Base-by-base conservation (phyloP, 768 basidiomycete species). In the Pulveroboletus sp. region DNA sequence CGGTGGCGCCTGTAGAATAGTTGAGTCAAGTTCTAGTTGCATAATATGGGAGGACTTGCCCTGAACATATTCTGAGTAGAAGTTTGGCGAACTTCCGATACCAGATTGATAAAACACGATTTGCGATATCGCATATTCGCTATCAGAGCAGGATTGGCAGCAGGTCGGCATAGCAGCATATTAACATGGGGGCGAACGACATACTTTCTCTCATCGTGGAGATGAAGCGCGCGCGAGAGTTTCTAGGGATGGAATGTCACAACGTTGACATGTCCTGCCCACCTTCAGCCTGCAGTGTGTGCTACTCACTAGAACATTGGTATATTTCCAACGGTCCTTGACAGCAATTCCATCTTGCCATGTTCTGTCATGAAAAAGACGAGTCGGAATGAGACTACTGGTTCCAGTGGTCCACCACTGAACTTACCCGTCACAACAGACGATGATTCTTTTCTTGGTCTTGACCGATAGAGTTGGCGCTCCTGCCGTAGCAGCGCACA, bases 381-480 rank as follows among this genome's bases (percentile, higher is more conserved):
- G 33, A 35, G 38, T 48, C 7, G 7, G 30, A 15, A 30, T 45
- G n/a, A 56, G 15, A 50, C 18, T 38, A 44, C 44, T 32, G 12
- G 15, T 24, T 35, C 15, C 46, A 40, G 38, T 28, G 21, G n/a
- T 33, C 17, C 12, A 18, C 27, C 12, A 33, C 17, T 31, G 14
- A 47, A 64, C 78, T 57, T 51, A 83, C 86, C 86, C 86, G 59
- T 89, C 86, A 54, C 86, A 89, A 57, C 85, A 88, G 33, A 89
- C 73, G 27, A 86, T 73, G 42, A 89, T 78, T 46, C 86, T 73
- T 59, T 86, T 86, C 52, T 69, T 74, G 4, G 68, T 55, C 47
- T 49, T 46, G 57, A 55, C 9, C 54, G 33, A 46, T 43, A 11
- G 18, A 18, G 24, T 38, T 7, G 39, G 40, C 6, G 32, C 32